Base-by-base conservation (phyloP, 176 grass and related monocot species). In the Eragrostis curvula region DNA sequence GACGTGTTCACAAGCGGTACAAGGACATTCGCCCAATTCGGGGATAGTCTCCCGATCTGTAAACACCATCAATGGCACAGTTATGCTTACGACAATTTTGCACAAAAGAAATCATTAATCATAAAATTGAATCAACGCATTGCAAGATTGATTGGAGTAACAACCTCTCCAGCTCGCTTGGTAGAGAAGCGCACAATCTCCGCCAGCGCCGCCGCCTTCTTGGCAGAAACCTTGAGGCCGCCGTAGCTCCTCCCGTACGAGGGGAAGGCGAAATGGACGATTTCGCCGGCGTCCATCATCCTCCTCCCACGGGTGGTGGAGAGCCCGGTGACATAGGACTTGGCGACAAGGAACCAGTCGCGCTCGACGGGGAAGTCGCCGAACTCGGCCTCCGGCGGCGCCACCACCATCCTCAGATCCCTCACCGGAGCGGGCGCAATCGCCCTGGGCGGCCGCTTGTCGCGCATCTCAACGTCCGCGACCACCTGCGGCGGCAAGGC, bases 101-200 rank as follows among this genome's bases (percentile, higher is more conserved):
- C 46, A 9, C 17, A 76, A 18, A 17, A 1, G 2, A 77, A 40
- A n/a, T 72, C 12, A 28, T 16, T 36, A 36, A 13, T 60, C 12
- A 45, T 3, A 12, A 77, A 18, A 42, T 8, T 24, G 6, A 80
- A 68, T 75, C 13, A 43, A 12, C 3, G 39, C 0, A 64, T 47
- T 29, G n/a, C 0, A 43, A 89, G 12, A 68, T 10, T 59, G 65
- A 14, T 17, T 23, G 23, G 44, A 25, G 14, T 32, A 89, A 10
- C 12, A 68, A 97, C 95, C 92, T 97, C 95, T 51, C 95, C 95
- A 29, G 84, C 79, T 68, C 95, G 87, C 66, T 85, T 97, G 63
- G 95, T 97, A 17, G 95, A 94, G 73, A 97, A 97, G 46, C 95
- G 89, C 27, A 97, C 95, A 21, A 97, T 97, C 86, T 71, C 77